Conservation (phyloP, 805 yeast species). For the Wickerhamomyces chaumierensis region DNA sequence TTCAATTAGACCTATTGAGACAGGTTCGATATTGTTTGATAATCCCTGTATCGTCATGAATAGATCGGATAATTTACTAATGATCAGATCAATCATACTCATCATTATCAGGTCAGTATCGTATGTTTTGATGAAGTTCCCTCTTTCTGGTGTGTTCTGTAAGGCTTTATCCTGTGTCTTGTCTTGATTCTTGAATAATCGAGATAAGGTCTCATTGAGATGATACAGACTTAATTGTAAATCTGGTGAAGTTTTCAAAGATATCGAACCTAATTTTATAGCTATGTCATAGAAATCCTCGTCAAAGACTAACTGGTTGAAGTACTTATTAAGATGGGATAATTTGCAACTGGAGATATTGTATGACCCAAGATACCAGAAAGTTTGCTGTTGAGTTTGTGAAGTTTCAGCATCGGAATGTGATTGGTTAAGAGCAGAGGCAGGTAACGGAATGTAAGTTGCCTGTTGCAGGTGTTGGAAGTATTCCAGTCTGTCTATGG, state of each 20-base stretch:
- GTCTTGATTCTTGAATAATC: slow-evolving; percentile 8
- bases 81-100: background rate
- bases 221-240: slow-evolving; percentile 11
- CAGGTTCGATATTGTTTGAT: background rate
- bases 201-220: slow-evolving; percentile 17
- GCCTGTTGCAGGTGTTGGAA: background rate
- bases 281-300: slow-evolving; percentile 10
- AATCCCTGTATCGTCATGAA: background rate
- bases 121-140: background rate
- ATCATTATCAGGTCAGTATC: background rate
- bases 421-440: background rate
- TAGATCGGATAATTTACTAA: background rate
- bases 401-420: background rate
- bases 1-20: slow-evolving; percentile 9
- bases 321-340: background rate
- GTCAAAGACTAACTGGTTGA: background rate
- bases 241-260: background rate
- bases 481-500: background rate
- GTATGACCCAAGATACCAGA: background rate
- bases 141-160: too few relatives aligned
- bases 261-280: slow-evolving; percentile 8
- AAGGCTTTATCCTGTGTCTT: background rate
- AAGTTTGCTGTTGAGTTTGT: background rate
- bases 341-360: background rate
- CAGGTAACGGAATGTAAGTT: background rate